phyloP scores from a whole-genome alignment of 2,329 filamentous ascomycete genomes.

The Tolypocladium inflatum region DNA sequence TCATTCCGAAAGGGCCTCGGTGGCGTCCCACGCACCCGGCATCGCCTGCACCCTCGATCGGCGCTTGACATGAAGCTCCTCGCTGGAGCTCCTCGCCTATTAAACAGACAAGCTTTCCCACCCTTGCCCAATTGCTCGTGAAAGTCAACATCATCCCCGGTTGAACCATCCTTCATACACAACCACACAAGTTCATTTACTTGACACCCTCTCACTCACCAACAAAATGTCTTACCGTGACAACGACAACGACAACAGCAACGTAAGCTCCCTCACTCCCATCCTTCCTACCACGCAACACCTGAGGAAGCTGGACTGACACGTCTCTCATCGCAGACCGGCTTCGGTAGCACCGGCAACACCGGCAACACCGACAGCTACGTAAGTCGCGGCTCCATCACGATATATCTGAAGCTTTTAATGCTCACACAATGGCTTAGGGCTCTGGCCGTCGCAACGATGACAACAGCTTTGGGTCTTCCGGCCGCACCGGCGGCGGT shows the following conservation, averaged over 20 bases:
- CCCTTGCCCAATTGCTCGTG: background rate
- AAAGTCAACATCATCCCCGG: background rate
- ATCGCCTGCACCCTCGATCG: background rate
- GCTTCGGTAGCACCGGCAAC: constrained; percentile 10
- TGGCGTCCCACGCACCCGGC: background rate
- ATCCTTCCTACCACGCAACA: background rate
- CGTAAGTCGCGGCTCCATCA: constrained; percentile 7
- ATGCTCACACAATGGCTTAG: background rate
- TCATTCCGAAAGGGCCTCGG: constrained; percentile 1
- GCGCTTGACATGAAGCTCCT: background rate
- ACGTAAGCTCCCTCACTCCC: constrained; percentile 16
- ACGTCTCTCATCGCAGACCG: constrained; percentile 9
- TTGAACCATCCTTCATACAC: background rate
- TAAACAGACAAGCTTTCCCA: background rate
- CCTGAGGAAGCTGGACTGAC: background rate
- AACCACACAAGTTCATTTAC: background rate
- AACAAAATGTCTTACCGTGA: constrained; percentile 36
- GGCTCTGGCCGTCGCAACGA: constrained; percentile 9
- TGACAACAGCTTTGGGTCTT: constrained; percentile 6
- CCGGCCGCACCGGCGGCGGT: constrained; percentile 2
- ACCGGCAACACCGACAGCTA: constrained; percentile 13
- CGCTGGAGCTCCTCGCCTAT: background rate
- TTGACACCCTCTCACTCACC: background rate
- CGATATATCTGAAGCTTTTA: background rate
- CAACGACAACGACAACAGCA: constrained; percentile 22